Evolutionary conservation across 2,329 filamentous ascomycete genomes (phyloP).

Genomic region (Pyrenochaeta sp.): DNA sequence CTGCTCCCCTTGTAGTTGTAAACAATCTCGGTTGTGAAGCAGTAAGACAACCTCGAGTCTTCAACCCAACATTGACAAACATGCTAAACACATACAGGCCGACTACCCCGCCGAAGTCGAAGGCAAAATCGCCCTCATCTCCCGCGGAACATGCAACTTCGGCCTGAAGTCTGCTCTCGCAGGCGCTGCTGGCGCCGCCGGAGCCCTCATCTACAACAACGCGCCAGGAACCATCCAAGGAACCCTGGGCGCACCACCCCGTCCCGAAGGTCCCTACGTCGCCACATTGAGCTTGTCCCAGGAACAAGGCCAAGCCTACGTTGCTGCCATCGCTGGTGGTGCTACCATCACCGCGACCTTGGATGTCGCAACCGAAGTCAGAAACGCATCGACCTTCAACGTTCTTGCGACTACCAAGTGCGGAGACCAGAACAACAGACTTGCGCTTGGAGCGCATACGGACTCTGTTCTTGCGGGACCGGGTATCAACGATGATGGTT

Average conservation of each 20-base stretch:
- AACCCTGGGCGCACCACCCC: conserved; percentile 69
- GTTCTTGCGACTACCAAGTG: conserved; percentile 47
- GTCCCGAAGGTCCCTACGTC: conserved; percentile 63
- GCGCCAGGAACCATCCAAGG: conserved; percentile 64
- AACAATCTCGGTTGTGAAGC: conserved; percentile 41
- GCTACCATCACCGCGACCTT: conserved; percentile 49
- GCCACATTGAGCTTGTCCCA: conserved; percentile 73
- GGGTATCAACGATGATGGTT: conserved; percentile 53
- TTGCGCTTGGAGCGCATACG: conserved; percentile 48
- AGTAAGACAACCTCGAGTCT: conserved; percentile 21
- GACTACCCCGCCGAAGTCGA: conserved; percentile 68
- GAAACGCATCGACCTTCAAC: conserved; percentile 57
- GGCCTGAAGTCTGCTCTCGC: conserved; percentile 74
- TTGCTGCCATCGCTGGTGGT: conserved; percentile 60
- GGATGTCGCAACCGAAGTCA: conserved; percentile 53
- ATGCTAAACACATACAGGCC: conserved; percentile 33
- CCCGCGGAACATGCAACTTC: conserved; percentile 74
- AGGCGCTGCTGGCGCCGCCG: conserved; percentile 72
- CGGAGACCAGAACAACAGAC: conserved; percentile 44
- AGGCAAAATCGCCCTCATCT: conserved; percentile 74
- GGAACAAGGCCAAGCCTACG: conserved; percentile 64
- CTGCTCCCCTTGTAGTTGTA: conserved; percentile 34
- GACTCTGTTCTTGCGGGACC: conserved; percentile 48
- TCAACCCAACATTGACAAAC: not conserved
- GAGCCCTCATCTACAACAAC: conserved; percentile 78